These are phyloP conservation scores for Phyllostachys edulis DNA, from an alignment of 176 grass and related monocot genomes.

Conservation along the genomic window DNA sequence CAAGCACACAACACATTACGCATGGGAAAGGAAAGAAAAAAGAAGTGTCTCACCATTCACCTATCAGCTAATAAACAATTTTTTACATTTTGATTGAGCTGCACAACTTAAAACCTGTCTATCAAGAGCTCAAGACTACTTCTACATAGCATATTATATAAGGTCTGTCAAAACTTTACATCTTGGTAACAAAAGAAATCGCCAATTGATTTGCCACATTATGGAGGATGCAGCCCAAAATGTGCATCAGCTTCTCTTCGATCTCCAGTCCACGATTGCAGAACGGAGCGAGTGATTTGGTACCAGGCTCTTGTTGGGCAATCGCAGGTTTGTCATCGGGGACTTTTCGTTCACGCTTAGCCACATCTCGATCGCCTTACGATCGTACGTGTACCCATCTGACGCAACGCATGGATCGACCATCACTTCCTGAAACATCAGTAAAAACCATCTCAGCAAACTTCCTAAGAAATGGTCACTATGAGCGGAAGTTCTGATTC, in stretches of 20 bases:
- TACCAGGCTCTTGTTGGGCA: slow-evolving; percentile 61
- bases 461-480: background rate
- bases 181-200: background rate
- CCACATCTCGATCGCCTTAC: slow-evolving; percentile 75
- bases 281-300: slow-evolving; percentile 83
- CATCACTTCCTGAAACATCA: slow-evolving; percentile 62
- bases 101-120: slow-evolving; percentile 5
- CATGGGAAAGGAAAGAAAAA: background rate
- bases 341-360: slow-evolving; percentile 66
- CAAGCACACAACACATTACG: slow-evolving; percentile 2
- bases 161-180: background rate
- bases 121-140: background rate
- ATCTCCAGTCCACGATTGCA: slow-evolving; percentile 78
- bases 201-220: background rate
- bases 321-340: slow-evolving; percentile 70
- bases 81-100: slow-evolving; percentile 3
- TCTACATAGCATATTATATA: background rate
- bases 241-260: slow-evolving; percentile 28
- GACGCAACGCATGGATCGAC: slow-evolving; percentile 65
- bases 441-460: background rate
- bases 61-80: background rate
- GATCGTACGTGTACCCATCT: slow-evolving; percentile 85
- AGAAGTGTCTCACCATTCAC: background rate
- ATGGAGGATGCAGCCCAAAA: background rate
- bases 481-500: background rate